Evolutionary conservation across 176 grass and related monocot genomes (phyloP), one percentile per base, ranked within the genome.

Genomic region (Panicum miliaceum): DNA sequence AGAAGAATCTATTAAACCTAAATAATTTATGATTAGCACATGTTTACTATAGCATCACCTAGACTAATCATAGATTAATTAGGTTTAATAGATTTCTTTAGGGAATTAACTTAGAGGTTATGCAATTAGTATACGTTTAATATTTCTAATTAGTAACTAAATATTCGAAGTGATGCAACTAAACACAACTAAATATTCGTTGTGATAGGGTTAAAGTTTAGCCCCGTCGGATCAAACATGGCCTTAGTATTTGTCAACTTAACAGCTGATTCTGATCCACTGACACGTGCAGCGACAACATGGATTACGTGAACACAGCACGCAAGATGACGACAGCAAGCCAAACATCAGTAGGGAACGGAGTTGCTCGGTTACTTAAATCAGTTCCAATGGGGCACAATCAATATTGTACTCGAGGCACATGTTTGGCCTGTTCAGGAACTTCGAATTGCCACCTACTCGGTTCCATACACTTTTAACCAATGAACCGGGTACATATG

Each of bases 401-500:
- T 43, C 15, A 59, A 68, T 46, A n/a, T n/a, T n/a, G n/a, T n/a
- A 56, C 16, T 8, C 25, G 65, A 42, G 38, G 12, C 53, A 46
- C 77, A 40, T 6, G 82, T 58, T 52, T 59, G 15, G 43, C n/a
- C 69, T 68, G 68, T 79, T 85, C 65, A 57, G 79, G 9, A 60
- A 26, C 6, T 75, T 66, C 20, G 25, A 43, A 62, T 27, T 47
- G 57, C 45, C 64, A 27, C 78, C 78, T 57, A 77, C 78, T 29
- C 35, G 71, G 46, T 71, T 29, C 22, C 13, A 86, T 57, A 38
- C 61, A 82, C 23, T 56, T 54, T 86, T 68, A 84, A 53, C 68
- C 23, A 90, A 82, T 61, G 74, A 87, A 60, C 80, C 29, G n/a
- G 74, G 42, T 88, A 83, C 35, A 82, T 70, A 80, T 26, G n/a